phyloP scores from a whole-genome alignment of 495 filamentous ascomycete genomes.

The Lentithecium fluviatile region DNA sequence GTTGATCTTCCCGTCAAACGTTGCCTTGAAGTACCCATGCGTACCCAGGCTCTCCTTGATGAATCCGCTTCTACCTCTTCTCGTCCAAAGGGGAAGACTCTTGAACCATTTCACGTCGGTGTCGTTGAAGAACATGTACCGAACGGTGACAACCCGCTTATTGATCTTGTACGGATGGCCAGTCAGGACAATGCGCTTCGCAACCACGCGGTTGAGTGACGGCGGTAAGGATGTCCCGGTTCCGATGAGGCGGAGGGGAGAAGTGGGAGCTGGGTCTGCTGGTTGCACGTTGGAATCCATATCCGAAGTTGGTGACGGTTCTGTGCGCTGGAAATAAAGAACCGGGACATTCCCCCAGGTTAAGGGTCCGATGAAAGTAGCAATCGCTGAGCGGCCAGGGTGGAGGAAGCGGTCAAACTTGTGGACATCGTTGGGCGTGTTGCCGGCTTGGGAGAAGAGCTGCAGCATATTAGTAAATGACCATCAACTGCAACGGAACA shows the following conservation, averaged over 20 bases:
- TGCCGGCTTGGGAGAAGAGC: conserved; percentile 78
- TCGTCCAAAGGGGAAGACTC: conserved; percentile 91
- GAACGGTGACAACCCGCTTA: conserved; percentile 90
- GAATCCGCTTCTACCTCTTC: conserved; percentile 78
- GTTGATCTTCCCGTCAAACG: conserved; percentile 92
- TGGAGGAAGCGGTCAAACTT: conserved; percentile 94
- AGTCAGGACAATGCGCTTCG: conserved; percentile 90
- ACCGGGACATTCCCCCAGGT: conserved; percentile 89
- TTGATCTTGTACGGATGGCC: conserved; percentile 98
- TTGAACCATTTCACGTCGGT: conserved; percentile 98
- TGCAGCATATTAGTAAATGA: conserved; percentile 44
- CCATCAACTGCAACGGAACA: neutral
- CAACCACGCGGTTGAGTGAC: conserved; percentile 75
- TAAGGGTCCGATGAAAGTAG: conserved; percentile 83
- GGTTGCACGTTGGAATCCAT: conserved; percentile 39
- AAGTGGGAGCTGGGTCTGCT: conserved; percentile 36
- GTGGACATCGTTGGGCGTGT: conserved; percentile 90
- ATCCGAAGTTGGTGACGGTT: conserved; percentile 31
- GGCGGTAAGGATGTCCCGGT: conserved; percentile 83
- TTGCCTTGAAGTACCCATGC: conserved; percentile 98
- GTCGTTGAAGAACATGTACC: conserved; percentile 99
- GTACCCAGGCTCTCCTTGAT: conserved; percentile 94
- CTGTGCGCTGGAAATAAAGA: conserved; percentile 71
- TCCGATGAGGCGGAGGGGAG: conserved; percentile 64
- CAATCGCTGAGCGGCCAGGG: conserved; percentile 86